These are phyloP conservation scores for Daldinia childiae DNA, from an alignment of 495 filamentous ascomycete species.

Conservation along the genomic window DNA sequence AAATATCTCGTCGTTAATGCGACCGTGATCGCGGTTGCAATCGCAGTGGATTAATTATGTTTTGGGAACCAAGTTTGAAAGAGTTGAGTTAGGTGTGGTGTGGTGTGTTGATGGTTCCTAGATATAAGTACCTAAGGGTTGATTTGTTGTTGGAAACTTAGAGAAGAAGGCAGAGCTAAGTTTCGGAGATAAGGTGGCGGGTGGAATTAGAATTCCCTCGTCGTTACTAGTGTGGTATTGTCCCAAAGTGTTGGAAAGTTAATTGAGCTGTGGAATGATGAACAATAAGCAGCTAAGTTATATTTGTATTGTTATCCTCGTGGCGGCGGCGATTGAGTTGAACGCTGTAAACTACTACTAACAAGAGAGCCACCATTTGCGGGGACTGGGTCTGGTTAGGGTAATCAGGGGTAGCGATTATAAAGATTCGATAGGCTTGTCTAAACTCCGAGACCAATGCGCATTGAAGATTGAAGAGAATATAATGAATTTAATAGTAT, in stretches of 20 bases:
- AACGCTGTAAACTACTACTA: conserved; percentile 2
- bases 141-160: conserved; percentile 23
- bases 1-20: conserved; percentile 5
- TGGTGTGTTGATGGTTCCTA: conserved; percentile 6
- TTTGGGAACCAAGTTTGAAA: background rate
- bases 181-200: conserved; percentile 32
- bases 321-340: background rate
- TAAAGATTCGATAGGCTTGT: conserved; percentile 1
- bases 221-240: conserved; percentile 15
- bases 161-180: conserved; percentile 34
- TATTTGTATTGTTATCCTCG: conserved; percentile 31
- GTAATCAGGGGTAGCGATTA: conserved; percentile 10
- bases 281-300: conserved; percentile 16
- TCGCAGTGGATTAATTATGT: background rate
- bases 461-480: background rate
- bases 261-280: conserved; percentile 7
- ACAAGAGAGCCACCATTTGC: conserved; percentile 33
- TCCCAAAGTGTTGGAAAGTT: conserved; percentile 16
- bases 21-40: conserved; percentile 21
- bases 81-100: conserved; percentile 15
- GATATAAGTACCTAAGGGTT: conserved; percentile 21
- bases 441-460: conserved; percentile 29
- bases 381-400: conserved; percentile 9
- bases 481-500: conserved; percentile 12
- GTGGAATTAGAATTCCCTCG: conserved; percentile 27